Percentiles rank a stretch among this genome's conserved stretches.
These are phyloP conservation scores for Trichoderma sp. DNA, from an alignment of 2,329 filamentous ascomycete genomes.

Conservation along the genomic window DNA sequence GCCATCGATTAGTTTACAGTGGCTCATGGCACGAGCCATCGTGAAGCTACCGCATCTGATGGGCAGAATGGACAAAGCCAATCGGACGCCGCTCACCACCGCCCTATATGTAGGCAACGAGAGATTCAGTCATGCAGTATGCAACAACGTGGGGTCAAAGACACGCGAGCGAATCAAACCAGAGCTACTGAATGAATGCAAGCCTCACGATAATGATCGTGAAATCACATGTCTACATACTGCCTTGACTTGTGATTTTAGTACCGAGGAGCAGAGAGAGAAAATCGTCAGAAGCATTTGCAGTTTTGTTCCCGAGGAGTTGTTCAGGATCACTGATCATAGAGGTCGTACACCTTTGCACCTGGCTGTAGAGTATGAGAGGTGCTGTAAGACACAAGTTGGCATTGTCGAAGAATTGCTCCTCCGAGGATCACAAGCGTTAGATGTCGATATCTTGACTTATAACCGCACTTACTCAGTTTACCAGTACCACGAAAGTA, in stretches of 20 bases:
- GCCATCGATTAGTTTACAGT: not conserved
- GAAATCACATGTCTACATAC: not conserved
- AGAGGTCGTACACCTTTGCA: not conserved
- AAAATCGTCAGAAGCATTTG: not conserved
- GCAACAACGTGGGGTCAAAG: not conserved
- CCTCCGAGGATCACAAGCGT: not conserved
- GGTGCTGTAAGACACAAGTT: not conserved
- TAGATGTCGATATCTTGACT: not conserved
- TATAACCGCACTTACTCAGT: not conserved
- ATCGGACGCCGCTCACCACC: not conserved
- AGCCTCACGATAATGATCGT: not conserved
- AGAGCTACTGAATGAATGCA: not conserved
- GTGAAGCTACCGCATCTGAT: not conserved
- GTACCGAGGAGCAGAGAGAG: not conserved
- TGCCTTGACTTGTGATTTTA: not conserved
- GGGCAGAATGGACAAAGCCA: not conserved
- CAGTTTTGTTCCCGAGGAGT: not conserved
- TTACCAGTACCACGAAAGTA: not conserved
- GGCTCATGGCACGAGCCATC: constrained; percentile 1
- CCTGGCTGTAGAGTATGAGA: constrained; percentile 3
- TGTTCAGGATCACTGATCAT: not conserved
- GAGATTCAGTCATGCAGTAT: not conserved
- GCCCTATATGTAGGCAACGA: not conserved
- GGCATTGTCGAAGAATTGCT: constrained; percentile 2
- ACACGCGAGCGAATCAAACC: not conserved